Evolutionary conservation across 768 basidiomycete genomes (phyloP), one percentile per base, ranked within the genome.

Genomic region (Polyporus arcularius): DNA sequence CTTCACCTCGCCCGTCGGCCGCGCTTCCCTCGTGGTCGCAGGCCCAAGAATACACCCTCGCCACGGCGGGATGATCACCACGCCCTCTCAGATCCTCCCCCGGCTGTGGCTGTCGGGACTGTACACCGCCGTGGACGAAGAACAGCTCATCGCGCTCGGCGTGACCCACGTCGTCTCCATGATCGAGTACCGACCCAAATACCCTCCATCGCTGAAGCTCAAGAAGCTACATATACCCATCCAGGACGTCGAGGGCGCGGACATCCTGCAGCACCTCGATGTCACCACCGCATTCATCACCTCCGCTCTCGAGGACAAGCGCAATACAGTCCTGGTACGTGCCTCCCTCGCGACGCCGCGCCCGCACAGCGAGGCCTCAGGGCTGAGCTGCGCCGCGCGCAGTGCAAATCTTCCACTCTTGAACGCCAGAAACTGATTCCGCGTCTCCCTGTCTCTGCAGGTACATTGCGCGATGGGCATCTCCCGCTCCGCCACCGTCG

Each of bases 391-490:
- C 46, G 21, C 46, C 3, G 5, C 46, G 21, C 18, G 18, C 42
- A 16, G 15, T 43, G 42, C 42, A 43, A 43, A 43, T 18, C 42
- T 43, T 18, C 43, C n/a, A 16, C 16, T 18, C 43, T 45, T 45
- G 43, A 45, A 8, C 8, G 15, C 43, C 50, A 32, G 50, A 16
- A 42, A 52, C 60, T 47, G 38, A 42, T 15, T 18, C 26, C 49
- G 35, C 47, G 46, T 14, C 56, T 39, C 32, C 32, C 40, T 30
- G 18, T 39, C 32, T 28, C 40, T 30, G 18, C 65, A 91, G 89
- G 88, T 92, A 12, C 91, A 93, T 71, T 92, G 91, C 70, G 72
- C 85, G 42, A 84, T 86, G 72, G 91, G 91, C 43, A 80, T 91
- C 59, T 89, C 88, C 66, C 81, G 91, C 26, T 89, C 88, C 45